Conservation (phyloP, 192 early-diverging fungal genomes). For the Podila horticola region DNA sequence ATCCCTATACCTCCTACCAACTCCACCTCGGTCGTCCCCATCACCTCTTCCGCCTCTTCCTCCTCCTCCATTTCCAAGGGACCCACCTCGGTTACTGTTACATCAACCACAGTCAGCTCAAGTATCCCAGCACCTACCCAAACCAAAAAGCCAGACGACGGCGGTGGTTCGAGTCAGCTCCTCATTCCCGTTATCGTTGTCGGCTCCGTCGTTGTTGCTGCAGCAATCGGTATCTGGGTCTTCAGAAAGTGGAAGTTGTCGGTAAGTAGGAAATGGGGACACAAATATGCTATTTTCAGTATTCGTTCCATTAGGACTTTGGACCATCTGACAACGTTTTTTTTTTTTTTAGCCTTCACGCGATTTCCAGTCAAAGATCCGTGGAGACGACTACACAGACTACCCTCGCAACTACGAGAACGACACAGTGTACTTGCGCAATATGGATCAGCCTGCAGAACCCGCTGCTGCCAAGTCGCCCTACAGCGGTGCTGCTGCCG, state of each 20-base stretch:
- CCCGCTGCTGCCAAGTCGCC: slow-evolving; percentile 23
- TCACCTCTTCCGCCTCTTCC: no score
- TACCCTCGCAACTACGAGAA: slow-evolving; percentile 38
- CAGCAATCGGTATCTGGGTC: slow-evolving; percentile 61
- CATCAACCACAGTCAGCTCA: not conserved
- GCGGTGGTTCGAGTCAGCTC: not conserved
- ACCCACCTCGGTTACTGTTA: not conserved
- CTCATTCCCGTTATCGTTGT: slow-evolving; percentile 29
- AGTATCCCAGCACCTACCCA: not conserved
- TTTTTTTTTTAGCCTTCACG: slow-evolving; percentile 52
- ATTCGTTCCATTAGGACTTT: no score
- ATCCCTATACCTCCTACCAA: no score
- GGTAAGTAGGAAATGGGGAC: slow-evolving; percentile 28
- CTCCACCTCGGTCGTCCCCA: no score
- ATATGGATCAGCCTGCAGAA: slow-evolving; percentile 37
- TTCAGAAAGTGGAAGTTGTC: slow-evolving; percentile 65
- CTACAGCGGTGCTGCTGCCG: slow-evolving; percentile 14
- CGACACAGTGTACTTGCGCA: slow-evolving; percentile 52
- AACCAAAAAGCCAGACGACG: not conserved
- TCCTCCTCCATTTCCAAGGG: no score
- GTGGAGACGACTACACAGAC: slow-evolving; percentile 48
- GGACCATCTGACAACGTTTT: not conserved
- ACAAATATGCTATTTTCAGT: not conserved
- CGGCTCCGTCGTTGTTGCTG: slow-evolving; percentile 44
- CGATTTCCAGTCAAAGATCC: slow-evolving; percentile 60